phyloP scores from a whole-genome alignment of 23 red algal genomes.

The Agarophyton chilense region DNA sequence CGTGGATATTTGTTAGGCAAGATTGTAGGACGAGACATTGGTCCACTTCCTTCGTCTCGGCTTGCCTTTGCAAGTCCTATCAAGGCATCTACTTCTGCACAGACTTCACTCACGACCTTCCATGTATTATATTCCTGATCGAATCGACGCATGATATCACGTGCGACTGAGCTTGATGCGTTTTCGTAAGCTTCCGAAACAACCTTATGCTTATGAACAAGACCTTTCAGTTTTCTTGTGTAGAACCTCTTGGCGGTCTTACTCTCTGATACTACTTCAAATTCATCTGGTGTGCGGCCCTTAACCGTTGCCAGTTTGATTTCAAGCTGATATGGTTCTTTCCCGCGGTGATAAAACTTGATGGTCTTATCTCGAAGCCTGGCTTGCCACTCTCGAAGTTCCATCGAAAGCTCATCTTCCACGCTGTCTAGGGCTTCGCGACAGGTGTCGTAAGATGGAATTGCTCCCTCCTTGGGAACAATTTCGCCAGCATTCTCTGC shows the following conservation, averaged over 20 bases:
- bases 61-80: conserved; percentile 65
- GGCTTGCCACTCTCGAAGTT: conserved; percentile 60
- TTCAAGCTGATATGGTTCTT: conserved; percentile 96
- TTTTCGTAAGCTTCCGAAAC: conserved; percentile 62
- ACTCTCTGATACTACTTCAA: conserved; percentile 87
- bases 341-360: conserved; percentile 89
- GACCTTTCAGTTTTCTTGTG: conserved; percentile 66
- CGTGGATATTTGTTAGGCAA: conserved; percentile 37
- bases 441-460: conserved; percentile 41
- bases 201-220: conserved; percentile 51
- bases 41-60: conserved; percentile 47
- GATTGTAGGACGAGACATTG: conserved; percentile 62
- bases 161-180: conserved; percentile 45
- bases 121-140: conserved; percentile 69
- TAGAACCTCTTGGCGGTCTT: conserved; percentile 86
- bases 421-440: conserved; percentile 52
- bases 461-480: conserved; percentile 53
- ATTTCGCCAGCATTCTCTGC: conserved; percentile 65
- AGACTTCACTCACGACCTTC: conserved; percentile 45
- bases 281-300: conserved; percentile 59
- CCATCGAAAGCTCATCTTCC: conserved; percentile 44
- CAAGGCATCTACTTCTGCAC: conserved; percentile 87
- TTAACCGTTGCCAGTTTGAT: conserved; percentile 41
- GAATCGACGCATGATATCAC: conserved; percentile 79
- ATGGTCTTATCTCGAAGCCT: conserved; percentile 52